These are phyloP conservation scores for Salicornia ramosissima DNA, from an alignment of 148 eudicot species.

Conservation along the genomic window DNA sequence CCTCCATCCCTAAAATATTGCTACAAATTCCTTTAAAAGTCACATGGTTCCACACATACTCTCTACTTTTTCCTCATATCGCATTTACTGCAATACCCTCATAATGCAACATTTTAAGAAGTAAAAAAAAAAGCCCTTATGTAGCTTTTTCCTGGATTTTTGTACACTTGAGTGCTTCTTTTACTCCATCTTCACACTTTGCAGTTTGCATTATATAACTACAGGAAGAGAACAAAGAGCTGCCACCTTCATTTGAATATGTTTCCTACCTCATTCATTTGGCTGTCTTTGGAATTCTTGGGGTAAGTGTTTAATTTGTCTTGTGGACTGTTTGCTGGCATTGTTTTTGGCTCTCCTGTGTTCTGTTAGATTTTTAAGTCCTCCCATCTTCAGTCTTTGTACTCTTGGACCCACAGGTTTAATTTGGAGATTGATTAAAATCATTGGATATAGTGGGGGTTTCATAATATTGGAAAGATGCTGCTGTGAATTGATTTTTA, in stretches of 20 bases:
- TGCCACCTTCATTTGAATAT: constrained; percentile 45
- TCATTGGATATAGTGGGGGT: background rate
- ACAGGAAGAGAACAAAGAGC: constrained; percentile 42
- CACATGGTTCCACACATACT: no score
- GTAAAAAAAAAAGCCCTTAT: no score
- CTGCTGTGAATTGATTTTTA: no score
- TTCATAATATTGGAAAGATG: no score
- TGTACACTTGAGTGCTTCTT: background rate
- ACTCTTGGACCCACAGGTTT: background rate
- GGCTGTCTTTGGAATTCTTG: constrained; percentile 72
- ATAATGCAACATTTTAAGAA: no score
- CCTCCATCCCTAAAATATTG: no score
- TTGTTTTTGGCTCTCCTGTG: background rate
- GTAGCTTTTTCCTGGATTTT: background rate
- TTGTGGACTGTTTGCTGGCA: background rate
- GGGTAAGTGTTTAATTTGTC: constrained; percentile 30
- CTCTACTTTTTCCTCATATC: no score
- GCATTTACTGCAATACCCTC: no score
- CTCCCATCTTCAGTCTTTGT: background rate
- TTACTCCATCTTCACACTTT: background rate
- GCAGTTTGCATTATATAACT: constrained; percentile 13
- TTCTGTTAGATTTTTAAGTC: no score
- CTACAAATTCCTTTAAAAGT: no score
- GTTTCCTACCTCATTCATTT: constrained; percentile 51
- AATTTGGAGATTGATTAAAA: background rate